Conservation (phyloP, 2,329 filamentous ascomycete genomes). For the Bipolaris zeicola region DNA sequence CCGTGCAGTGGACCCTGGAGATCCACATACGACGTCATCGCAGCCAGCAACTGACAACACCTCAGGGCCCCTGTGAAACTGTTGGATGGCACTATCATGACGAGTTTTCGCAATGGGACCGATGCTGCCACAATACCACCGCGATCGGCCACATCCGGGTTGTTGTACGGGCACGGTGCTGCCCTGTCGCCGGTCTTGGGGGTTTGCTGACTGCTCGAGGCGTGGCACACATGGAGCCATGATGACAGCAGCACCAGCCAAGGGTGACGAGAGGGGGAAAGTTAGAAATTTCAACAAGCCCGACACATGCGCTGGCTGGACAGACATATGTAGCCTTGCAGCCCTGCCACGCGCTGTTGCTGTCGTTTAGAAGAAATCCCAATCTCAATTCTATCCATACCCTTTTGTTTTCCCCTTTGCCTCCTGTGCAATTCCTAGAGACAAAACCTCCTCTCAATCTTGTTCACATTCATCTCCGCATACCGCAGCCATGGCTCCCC, state of each 20-base stretch:
- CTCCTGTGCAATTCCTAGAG: not conserved
- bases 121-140: constrained; percentile 27
- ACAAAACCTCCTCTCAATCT: not conserved
- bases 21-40: constrained; percentile 40
- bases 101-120: constrained; percentile 21
- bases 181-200: not conserved
- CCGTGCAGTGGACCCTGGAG: constrained; percentile 28
- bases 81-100: constrained; percentile 38
- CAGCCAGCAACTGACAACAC: constrained; percentile 19
- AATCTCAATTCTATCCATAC: not conserved
- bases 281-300: constrained; percentile 10
- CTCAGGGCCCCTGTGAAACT: constrained; percentile 32
- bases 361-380: not conserved
- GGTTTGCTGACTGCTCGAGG: not conserved
- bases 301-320: constrained; percentile 3
- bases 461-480: not conserved
- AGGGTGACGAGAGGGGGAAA: not conserved
- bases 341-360: constrained; percentile 7
- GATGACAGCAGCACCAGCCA: constrained; percentile 17
- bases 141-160: constrained; percentile 19
- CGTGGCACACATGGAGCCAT: constrained; percentile 9
- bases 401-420: not conserved
- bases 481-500: constrained; percentile 33
- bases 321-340: constrained; percentile 11
- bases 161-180: constrained; percentile 18